Evolutionary conservation across 148 eudicot species (phyloP).

Genomic region (Rhododendron kiyosumense): DNA sequence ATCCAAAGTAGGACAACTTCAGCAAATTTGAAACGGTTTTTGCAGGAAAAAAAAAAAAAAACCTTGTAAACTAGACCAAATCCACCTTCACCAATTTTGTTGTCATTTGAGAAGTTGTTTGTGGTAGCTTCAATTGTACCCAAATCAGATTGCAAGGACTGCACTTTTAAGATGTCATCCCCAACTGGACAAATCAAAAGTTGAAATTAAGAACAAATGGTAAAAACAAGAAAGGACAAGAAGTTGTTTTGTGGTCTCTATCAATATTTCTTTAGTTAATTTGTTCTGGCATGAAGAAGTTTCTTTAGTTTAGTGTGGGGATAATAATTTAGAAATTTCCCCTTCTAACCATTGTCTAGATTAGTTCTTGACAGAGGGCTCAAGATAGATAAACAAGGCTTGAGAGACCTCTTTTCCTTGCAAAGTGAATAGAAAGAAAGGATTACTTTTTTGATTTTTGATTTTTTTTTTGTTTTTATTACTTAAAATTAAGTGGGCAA

Average conservation of each 20-base stretch:
- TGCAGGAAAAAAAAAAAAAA: no score
- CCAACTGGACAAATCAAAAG: neutral
- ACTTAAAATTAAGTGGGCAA: no score
- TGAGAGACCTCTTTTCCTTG: no score
- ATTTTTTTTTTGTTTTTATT: no score
- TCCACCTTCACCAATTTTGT: conserved; percentile 15
- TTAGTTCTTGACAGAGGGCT: no score
- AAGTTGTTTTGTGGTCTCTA: neutral
- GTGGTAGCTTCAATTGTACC: conserved; percentile 3
- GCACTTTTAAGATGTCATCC: neutral
- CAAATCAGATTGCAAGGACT: conserved; percentile 5
- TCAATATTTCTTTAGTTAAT: neutral
- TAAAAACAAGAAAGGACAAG: neutral
- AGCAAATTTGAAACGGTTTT: neutral
- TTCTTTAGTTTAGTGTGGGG: neutral
- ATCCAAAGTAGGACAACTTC: neutral
- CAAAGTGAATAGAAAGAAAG: no score
- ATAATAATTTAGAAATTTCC: neutral
- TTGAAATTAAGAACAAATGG: neutral
- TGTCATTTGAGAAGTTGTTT: conserved; percentile 1
- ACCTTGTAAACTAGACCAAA: conserved; percentile 17
- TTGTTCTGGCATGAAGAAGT: neutral
- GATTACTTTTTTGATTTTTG: no score
- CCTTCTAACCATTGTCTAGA: neutral
- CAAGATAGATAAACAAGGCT: no score